Base-by-base conservation (phyloP, 2,329 filamentous ascomycete species). In the Volutella citrinella region DNA sequence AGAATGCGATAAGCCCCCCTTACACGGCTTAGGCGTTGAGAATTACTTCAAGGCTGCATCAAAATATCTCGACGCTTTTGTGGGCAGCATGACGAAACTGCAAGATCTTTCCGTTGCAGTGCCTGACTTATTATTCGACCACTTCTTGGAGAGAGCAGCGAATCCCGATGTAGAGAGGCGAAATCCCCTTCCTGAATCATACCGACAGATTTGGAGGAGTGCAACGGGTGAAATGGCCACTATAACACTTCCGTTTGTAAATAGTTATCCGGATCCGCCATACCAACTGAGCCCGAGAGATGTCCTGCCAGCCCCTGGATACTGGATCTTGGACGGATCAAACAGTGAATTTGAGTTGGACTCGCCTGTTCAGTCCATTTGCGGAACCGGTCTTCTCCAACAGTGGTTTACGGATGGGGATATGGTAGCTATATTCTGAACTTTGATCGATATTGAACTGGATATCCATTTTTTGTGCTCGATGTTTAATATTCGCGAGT, bases 181-280 rank as follows among this genome's bases (percentile, higher is more conserved):
- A 10, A 21, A 22, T 19, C 11, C 18, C 23, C 14, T 12, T 16
- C 14, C 24, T 6, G 19, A 33, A 3, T 38, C 35, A 12, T 33
- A 34, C 26, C 26, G 30, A 3, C 35, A 38, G 21, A 18, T 34
- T 10, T 38, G 35, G 35, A 20, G 26, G 7, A 9, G 11, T 3
- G 11, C 27, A 11, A 14, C 30, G 12, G 30, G 35, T 3, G n/a
- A 33, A 16, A 11, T 21, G 14, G 21, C 14, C n/a, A 27, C 26
- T n/a, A 18, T 38, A 17, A 25, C 18, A 17, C 8, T 38, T 9
- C 35, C 35, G 5, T 38, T 20, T 21, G 26, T 30, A 13, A 20
- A 38, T 27, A 38, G 35, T 22, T 38, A 38, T 26, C 35, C 35
- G 13, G 19, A 20, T n/a, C n/a, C n/a, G n/a, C 23, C 36, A 21